These are phyloP conservation scores for Pythium aphanidermatum DNA, from an alignment of 352 stramenopile species.

Conservation along the genomic window DNA sequence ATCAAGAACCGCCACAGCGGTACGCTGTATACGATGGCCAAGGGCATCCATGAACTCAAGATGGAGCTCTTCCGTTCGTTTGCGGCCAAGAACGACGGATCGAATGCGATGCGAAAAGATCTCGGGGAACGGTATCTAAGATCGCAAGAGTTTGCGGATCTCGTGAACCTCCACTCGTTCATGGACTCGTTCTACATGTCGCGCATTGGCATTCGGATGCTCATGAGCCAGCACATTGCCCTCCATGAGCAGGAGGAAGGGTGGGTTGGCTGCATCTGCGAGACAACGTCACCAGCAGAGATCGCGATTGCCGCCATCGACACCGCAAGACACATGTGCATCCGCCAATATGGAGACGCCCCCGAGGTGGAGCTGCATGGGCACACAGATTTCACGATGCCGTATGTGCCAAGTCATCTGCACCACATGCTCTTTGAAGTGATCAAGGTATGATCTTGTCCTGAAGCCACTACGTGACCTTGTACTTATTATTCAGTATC, in stretches of 20 bases:
- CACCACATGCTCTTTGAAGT: constrained; percentile 99
- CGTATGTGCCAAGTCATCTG: constrained; percentile 93
- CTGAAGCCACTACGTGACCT: too few relatives aligned
- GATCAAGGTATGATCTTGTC: constrained; percentile 89
- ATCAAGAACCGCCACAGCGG: constrained; percentile 97
- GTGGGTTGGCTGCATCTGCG: constrained; percentile 94
- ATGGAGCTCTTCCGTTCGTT: constrained; percentile 79
- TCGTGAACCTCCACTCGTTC: constrained; percentile 96
- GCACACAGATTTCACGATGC: constrained; percentile 98
- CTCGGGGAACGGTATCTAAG: constrained; percentile 61
- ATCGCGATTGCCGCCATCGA: constrained; percentile 96
- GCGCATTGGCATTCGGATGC: constrained; percentile 99
- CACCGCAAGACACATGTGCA: constrained; percentile 98
- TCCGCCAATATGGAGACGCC: constrained; percentile 98
- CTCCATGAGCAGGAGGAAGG: constrained; percentile 88
- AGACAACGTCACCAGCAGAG: constrained; percentile 94
- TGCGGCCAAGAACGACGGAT: constrained; percentile 30
- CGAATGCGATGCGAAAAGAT: constrained; percentile 30
- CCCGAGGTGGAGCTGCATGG: constrained; percentile 98
- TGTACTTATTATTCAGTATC: too few relatives aligned
- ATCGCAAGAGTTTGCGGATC: constrained; percentile 83
- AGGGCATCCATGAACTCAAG: constrained; percentile 97
- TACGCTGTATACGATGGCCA: constrained; percentile 99
- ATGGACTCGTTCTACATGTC: constrained; percentile 99
- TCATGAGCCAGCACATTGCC: constrained; percentile 99